Conservation (phyloP, 2,329 filamentous ascomycete species). For the Claviceps quebecensis region DNA sequence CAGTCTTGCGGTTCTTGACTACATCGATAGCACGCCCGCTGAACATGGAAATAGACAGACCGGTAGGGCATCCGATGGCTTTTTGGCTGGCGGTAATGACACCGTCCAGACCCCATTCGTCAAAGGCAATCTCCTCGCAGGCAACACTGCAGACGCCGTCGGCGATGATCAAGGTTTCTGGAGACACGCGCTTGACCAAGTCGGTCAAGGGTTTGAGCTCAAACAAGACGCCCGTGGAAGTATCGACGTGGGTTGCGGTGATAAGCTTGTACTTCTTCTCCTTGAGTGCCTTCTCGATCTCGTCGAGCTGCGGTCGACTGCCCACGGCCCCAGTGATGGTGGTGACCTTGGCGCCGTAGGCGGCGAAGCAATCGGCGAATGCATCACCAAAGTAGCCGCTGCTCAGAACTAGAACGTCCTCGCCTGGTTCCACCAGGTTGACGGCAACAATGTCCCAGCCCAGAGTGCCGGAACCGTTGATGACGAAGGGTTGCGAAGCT, state of each 20-base stretch:
- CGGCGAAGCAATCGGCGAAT: conserved; percentile 81
- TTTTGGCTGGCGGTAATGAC: conserved; percentile 94
- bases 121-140: conserved; percentile 89
- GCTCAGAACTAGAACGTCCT: conserved; percentile 84
- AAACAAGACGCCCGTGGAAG: conserved; percentile 87
- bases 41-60: conserved; percentile 86
- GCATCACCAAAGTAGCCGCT: conserved; percentile 95
- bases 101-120: conserved; percentile 84
- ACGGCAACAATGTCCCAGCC: conserved; percentile 96
- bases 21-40: conserved; percentile 74
- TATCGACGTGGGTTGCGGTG: conserved; percentile 94
- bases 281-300: conserved; percentile 78
- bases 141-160: conserved; percentile 97
- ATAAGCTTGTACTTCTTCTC: conserved; percentile 89
- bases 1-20: conserved; percentile 67
- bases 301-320: conserved; percentile 68
- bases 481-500: conserved; percentile 75
- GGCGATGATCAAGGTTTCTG: conserved; percentile 80
- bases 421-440: conserved; percentile 79
- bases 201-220: conserved; percentile 76
- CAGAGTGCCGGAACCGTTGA: conserved; percentile 87
- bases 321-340: conserved; percentile 84
- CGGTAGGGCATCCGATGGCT: conserved; percentile 89
- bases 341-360: conserved; percentile 81
- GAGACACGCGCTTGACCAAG: conserved; percentile 72